Percentiles rank a stretch among this genome's conserved stretches.
These are phyloP conservation scores for Nicotiana rustica DNA, from an alignment of 305 asterid genomes.

Conservation along the genomic window DNA sequence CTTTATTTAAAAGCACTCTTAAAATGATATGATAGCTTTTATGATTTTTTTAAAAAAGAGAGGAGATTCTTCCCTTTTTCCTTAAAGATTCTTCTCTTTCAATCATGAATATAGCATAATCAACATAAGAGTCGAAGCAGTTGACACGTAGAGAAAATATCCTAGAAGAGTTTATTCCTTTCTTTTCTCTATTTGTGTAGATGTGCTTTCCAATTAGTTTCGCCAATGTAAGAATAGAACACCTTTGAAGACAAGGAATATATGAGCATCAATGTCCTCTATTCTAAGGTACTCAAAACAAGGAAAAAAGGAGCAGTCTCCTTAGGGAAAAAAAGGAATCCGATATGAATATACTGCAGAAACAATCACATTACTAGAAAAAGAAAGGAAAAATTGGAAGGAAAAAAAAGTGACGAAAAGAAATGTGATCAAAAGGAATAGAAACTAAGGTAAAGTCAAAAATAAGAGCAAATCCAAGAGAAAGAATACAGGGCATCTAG, in stretches of 20 bases:
- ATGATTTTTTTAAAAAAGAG: no score
- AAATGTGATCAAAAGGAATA: not conserved
- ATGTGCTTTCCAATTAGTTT: not conserved
- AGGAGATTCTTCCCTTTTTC: not conserved
- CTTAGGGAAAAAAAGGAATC: not conserved
- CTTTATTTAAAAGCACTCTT: slow-evolving; percentile 24
- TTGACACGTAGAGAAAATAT: not conserved
- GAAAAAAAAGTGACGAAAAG: not conserved
- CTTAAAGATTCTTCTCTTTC: not conserved
- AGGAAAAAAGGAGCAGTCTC: not conserved
- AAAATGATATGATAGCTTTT: not conserved
- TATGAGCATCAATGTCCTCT: not conserved
- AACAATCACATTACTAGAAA: not conserved
- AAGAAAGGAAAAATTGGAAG: not conserved
- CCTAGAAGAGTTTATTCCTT: slow-evolving; percentile 22
- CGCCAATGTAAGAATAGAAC: not conserved
- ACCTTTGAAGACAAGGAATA: slow-evolving; percentile 8
- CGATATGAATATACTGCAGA: not conserved
- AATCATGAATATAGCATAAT: not conserved
- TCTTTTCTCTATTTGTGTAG: slow-evolving; percentile 8
- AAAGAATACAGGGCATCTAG: not conserved
- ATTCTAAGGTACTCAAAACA: not conserved
- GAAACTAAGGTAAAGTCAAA: not conserved
- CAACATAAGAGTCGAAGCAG: not conserved
- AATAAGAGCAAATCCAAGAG: not conserved